Percentiles rank a stretch among this genome's conserved stretches.
phyloP scores from a whole-genome alignment of 192 early-diverging fungal genomes.

The Rhizoclosmatium sp. region DNA sequence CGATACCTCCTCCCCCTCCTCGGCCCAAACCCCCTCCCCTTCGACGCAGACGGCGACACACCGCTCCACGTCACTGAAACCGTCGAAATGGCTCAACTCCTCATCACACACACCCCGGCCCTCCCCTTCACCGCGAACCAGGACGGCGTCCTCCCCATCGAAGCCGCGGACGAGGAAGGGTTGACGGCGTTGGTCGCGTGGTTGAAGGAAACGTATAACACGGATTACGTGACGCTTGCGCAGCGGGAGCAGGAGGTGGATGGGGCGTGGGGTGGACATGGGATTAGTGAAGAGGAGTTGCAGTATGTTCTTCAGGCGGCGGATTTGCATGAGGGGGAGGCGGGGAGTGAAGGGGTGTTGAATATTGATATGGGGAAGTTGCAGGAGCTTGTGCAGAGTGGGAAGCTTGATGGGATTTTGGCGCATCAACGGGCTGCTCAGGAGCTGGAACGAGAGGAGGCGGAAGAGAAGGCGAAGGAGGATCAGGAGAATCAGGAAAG shows the following conservation, averaged over 20 bases:
- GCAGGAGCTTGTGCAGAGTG: constrained; percentile 11
- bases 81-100: constrained; percentile 15
- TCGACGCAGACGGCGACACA: constrained; percentile 22
- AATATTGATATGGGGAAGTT: constrained; percentile 10
- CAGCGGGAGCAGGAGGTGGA: neutral
- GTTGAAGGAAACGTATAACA: neutral
- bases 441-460: neutral
- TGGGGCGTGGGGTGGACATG: neutral
- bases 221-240: constrained; percentile 9
- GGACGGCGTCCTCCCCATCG: constrained; percentile 9
- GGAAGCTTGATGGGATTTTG: constrained; percentile 15
- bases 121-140: neutral
- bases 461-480: no score
- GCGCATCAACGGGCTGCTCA: constrained; percentile 1
- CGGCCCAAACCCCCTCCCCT: neutral
- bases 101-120: constrained; percentile 9
- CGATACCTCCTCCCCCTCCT: constrained; percentile 2
- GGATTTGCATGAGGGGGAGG: constrained; percentile 9
- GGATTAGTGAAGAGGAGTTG: constrained; percentile 13
- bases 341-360: neutral
- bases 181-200: constrained; percentile 1
- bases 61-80: constrained; percentile 26
- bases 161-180: constrained; percentile 17
- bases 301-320: constrained; percentile 15
- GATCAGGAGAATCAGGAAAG: neutral